Evolutionary conservation across 208 protist genomes (phyloP).

Genomic region (Tritrichomonas foetus): DNA sequence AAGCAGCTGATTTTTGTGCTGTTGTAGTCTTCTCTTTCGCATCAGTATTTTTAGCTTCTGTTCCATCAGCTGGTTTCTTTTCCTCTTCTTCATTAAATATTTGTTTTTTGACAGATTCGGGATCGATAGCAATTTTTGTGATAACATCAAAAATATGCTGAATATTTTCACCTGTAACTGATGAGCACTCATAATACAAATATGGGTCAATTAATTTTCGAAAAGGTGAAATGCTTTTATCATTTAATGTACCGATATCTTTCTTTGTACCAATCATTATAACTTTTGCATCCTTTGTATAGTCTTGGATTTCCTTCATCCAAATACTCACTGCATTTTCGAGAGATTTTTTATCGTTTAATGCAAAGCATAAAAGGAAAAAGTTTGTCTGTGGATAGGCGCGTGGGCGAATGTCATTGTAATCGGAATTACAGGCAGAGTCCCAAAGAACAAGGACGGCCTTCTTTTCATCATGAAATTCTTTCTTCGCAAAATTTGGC

Average conservation of each 20-base stretch:
- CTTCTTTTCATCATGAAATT: neutral
- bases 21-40: too few species aligned
- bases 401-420: neutral
- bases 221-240: too few species aligned
- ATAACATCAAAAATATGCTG: too few species aligned
- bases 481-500: neutral
- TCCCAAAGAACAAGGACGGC: conserved; percentile 60
- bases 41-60: too few species aligned
- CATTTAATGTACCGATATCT: conserved; percentile 54
- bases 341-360: conserved; percentile 57
- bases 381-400: conserved; percentile 45
- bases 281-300: conserved; percentile 46
- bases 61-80: too few species aligned
- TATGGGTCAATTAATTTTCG: too few species aligned
- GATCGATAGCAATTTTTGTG: too few species aligned
- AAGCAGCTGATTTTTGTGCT: too few species aligned
- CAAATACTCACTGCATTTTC: conserved; percentile 66
- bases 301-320: conserved; percentile 44
- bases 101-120: too few species aligned
- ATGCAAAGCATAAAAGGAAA: conserved; percentile 48
- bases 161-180: too few species aligned
- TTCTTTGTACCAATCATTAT: conserved; percentile 77
- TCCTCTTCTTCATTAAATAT: too few species aligned
- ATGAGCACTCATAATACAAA: too few species aligned
- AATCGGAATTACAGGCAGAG: conserved; percentile 59